phyloP scores from a whole-genome alignment of 1,284 basidiomycete genomes.

The Psilocybe mexicana region DNA sequence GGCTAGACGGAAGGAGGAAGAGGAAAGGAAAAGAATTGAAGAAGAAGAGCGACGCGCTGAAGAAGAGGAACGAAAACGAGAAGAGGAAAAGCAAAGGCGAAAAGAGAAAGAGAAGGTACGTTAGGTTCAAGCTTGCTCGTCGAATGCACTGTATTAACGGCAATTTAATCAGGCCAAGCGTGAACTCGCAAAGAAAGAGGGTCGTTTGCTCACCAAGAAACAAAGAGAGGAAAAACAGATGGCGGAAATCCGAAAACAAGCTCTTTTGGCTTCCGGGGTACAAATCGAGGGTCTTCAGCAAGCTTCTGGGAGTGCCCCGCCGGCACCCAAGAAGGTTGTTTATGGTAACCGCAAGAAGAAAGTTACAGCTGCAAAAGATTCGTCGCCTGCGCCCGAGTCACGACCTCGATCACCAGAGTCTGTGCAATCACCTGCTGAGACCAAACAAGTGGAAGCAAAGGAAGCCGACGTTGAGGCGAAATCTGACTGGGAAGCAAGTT shows the following conservation, averaged over 20 bases:
- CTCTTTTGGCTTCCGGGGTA: constrained; percentile 87
- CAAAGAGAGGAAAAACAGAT: constrained; percentile 94
- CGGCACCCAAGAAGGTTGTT: constrained; percentile 66
- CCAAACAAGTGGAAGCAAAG: constrained; percentile 25
- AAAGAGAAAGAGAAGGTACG: constrained; percentile 91
- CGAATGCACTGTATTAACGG: constrained; percentile 10
- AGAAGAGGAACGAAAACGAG: constrained; percentile 76
- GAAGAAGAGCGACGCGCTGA: constrained; percentile 79
- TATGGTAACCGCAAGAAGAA: constrained; percentile 89
- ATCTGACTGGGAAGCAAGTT: constrained; percentile 85
- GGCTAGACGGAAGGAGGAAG: constrained; percentile 78
- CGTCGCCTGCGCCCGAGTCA: constrained; percentile 48
- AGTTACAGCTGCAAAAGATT: constrained; percentile 47
- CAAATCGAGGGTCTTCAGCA: constrained; percentile 87
- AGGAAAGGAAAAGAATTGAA: constrained; percentile 75
- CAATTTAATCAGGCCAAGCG: constrained; percentile 64
- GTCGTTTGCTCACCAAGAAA: constrained; percentile 89
- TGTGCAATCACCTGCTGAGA: constrained; percentile 23
- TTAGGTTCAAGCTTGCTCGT: constrained; percentile 8
- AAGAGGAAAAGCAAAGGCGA: constrained; percentile 83
- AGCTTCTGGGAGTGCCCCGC: constrained; percentile 43
- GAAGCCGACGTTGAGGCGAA: constrained; percentile 49
- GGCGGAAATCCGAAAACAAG: constrained; percentile 90
- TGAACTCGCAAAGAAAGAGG: constrained; percentile 88
- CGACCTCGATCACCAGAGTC: constrained; percentile 54